Base-by-base conservation (phyloP, 352 stramenopile genomes). In the Chrysophaeum taylorii region DNA sequence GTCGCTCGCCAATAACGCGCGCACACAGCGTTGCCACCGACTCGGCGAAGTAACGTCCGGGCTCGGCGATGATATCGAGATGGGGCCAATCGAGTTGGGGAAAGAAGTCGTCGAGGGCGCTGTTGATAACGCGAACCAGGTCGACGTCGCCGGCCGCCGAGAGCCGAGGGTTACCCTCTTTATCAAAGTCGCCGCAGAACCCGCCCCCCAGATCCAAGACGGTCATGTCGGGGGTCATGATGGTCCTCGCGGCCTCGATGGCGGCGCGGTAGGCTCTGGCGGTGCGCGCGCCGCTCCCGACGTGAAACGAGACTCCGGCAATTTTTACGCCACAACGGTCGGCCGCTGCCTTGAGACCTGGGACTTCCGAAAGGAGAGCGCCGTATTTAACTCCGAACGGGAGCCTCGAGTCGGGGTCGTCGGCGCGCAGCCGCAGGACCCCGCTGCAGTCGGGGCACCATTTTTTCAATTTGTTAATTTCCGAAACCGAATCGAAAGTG, bases 151-250 rank as follows among this genome's bases (percentile, higher is more conserved):
- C 57, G 2, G 57, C 23, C 57, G 57, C 27, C 2, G 57, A 66
- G 12, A 66, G 14, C 12, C 18, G 2, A 9, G 57, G 33, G 36
- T 2, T 85, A 27, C 76, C 87, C 60, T 90, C 70, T 2, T 42
- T 36, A 25, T n/a, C 36, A 23, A 66, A 66, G 36, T 36, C 57
- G 21, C 57, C 91, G 18, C 89, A 91, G 79, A 97, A 97, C 43
- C 90, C 92, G 27, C 92, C 92, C 31, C 91, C 92, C 78, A 97
- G 95, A 80, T 97, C 91, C 18, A 97, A 77, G 37, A 83, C 91
- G 71, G 96, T 92, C 76, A 45, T 12, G 12, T 21, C 39, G 15
- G 23, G 42, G 48, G n/a, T 31, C 27, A 63, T 41, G 52, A 4
- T 31, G 52, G 27, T 25, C 52, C 23, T 9, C 52, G 52, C 52